Base-by-base conservation (phyloP, 2,329 filamentous ascomycete species). In the Epichloe coenophiala region DNA sequence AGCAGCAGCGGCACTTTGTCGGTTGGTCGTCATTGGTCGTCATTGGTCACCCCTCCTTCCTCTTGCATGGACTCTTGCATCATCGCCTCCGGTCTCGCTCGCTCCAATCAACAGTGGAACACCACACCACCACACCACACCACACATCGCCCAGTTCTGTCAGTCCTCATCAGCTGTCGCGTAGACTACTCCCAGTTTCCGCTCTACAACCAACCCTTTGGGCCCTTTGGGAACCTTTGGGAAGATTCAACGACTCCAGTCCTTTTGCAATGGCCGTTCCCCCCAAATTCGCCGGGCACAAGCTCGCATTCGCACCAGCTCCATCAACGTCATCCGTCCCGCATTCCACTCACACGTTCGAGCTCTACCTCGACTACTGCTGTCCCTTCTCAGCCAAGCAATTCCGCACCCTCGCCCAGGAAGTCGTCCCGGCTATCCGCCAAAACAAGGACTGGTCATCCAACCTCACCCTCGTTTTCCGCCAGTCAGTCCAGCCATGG, bases 401-500 rank as follows among this genome's bases (percentile, higher is more conserved):
- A 60, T 96, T 93, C 78, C 78, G 82, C 55, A 91, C 86, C 2
- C 69, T 96, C 59, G 83, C 84, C 68, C 71, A 67, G 51, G 68
- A 73, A 33, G 78, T 95, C 52, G 72, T 79, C 53, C 83, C 86
- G 1, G 65, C 78, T 45, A 74, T 95, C 58, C 72, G 75, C 54
- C 59, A 73, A 47, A 81, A 81, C 59, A 81, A 85, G 56, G 59
- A 70, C 23, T 74, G 71, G 64, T 65, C 71, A 13, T 58, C 71
- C 53, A 75, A 74, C 54, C 70, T 95, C 3, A 76, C 86, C 59
- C 74, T 95, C 58, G 78, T 97, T 61, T 87, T 96, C 74, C 84
- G 90, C 47, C 90, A 91, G 65, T 89, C 95, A 65, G 80, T 96
- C 61, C 89, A 95, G 71, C 88, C 89, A 13, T 95, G 91, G 91